Percentiles rank a stretch among this genome's conserved stretches.
These are phyloP conservation scores for Litchi chinensis DNA, from an alignment of 345 rosid species.

Conservation along the genomic window DNA sequence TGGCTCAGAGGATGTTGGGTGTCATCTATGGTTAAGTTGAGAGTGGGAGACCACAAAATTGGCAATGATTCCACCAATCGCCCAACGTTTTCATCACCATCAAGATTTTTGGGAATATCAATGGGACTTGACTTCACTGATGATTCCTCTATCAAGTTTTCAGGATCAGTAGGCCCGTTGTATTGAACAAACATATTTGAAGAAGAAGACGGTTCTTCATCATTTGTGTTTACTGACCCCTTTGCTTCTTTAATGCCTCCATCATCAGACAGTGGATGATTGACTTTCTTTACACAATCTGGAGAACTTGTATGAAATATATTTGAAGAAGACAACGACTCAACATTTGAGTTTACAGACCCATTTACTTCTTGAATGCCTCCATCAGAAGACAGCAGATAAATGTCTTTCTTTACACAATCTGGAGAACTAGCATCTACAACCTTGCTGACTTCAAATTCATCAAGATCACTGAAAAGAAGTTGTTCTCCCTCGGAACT, in stretches of 20 bases:
- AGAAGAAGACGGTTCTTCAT: constrained; percentile 33
- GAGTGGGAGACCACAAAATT: constrained; percentile 38
- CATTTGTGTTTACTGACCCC: constrained; percentile 18
- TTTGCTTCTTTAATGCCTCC: constrained; percentile 25
- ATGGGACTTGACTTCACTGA: constrained; percentile 47
- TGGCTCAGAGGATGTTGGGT: constrained; percentile 48
- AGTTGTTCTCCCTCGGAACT: constrained; percentile 75
- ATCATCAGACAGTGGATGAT: constrained; percentile 20
- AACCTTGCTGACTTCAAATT: constrained; percentile 32
- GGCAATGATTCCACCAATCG: constrained; percentile 72
- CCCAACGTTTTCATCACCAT: constrained; percentile 34
- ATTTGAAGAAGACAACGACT: constrained; percentile 28
- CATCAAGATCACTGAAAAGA: constrained; percentile 65
- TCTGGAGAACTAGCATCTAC: constrained; percentile 31
- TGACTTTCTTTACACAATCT: constrained; percentile 31
- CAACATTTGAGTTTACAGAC: constrained; percentile 21
- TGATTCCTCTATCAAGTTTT: constrained; percentile 31
- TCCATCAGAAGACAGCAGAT: constrained; percentile 23
- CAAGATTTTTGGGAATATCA: constrained; percentile 40
- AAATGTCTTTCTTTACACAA: constrained; percentile 29
- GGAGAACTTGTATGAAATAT: constrained; percentile 28
- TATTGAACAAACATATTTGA: constrained; percentile 25
- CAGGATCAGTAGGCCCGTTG: constrained; percentile 30
- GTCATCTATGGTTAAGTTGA: constrained; percentile 31
- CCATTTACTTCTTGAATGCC: constrained; percentile 22